Evolutionary conservation across 2,329 filamentous ascomycete genomes (phyloP).

Genomic region (Hypoxylon sp.): DNA sequence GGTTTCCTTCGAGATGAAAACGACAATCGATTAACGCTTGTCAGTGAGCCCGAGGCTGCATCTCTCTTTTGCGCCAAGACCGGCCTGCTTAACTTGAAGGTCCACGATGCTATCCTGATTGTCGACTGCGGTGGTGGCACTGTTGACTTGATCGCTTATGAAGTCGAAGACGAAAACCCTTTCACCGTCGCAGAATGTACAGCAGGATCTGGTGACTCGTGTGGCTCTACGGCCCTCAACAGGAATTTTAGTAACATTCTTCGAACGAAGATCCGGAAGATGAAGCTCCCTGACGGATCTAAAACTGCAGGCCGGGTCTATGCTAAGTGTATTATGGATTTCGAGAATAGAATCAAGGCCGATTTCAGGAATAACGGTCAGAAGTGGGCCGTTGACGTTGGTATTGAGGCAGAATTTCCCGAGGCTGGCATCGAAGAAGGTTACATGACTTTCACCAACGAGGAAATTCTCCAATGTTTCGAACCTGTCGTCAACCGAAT

Average conservation of each 20-base stretch:
- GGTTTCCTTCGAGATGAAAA: slow-evolving; percentile 98
- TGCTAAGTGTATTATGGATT: slow-evolving; percentile 99
- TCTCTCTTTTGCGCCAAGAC: slow-evolving; percentile 99
- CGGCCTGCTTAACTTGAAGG: slow-evolving; percentile 93
- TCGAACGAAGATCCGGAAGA: slow-evolving; percentile 97
- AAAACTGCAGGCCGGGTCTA: slow-evolving; percentile 98
- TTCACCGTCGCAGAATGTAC: slow-evolving; percentile 98
- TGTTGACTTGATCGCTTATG: slow-evolving; percentile 98
- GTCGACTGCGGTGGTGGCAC: slow-evolving; percentile 99
- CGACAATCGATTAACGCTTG: slow-evolving; percentile 92
- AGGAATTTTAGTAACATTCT: slow-evolving; percentile 98
- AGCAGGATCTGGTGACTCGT: slow-evolving; percentile 95
- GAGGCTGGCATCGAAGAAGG: slow-evolving; percentile 98
- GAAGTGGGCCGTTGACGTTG: slow-evolving; percentile 99
- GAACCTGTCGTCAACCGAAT: slow-evolving; percentile 98
- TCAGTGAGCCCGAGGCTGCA: slow-evolving; percentile 96
- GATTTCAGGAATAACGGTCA: slow-evolving; percentile 99
- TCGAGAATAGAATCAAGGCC: slow-evolving; percentile 99
- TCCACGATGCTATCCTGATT: slow-evolving; percentile 98
- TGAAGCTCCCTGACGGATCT: slow-evolving; percentile 97
- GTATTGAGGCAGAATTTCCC: slow-evolving; percentile 97
- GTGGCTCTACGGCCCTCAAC: slow-evolving; percentile 97
- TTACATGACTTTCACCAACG: slow-evolving; percentile 99
- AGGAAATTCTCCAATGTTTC: slow-evolving; percentile 98
- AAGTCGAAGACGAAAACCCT: slow-evolving; percentile 96